Evolutionary conservation across 2,329 filamentous ascomycete species (phyloP), one percentile per base, ranked within the genome.

Genomic region (Fusarium duplospermum): DNA sequence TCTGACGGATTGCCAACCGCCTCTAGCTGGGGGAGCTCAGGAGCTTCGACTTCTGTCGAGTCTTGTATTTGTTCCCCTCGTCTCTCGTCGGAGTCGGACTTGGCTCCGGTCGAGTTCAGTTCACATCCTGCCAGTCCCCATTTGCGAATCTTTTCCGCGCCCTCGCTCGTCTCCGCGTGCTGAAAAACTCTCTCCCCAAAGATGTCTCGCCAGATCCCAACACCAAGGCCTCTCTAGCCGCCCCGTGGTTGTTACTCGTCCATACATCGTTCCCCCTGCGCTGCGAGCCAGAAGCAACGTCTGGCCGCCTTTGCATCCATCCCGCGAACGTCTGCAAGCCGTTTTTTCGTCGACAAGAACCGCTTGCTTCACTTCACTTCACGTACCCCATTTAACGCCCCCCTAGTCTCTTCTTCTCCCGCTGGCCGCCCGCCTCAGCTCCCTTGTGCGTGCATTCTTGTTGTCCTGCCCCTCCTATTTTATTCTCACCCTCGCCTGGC

Each of bases 101-200:
- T 78, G 73, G 74, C 77, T 79, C 77, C 77, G 76, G 77, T 71
- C 74, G 54, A 79, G 70, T 77, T 78, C 76, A 73, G 69, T 78
- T 79, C 71, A 77, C 68, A 74, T 76, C 64, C 74, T 78, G 68
- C 76, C 76, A 73, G 75, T 78, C 74, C 75, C 76, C 72, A 77
- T 78, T 77, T 70, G 68, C 73, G 74, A 76, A 76, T 79, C 76
- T 77, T 77, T 79, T 78, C 67, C 67, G 73, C 67, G 74, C 70
- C 77, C 76, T 78, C 69, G 66, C 72, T 73, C 65, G 67, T 72
- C 77, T 71, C 72, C 65, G 66, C 67, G 69, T 68, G 62, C 66
- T 72, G 31, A 73, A 77, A 77, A 78, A 73, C 67, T 70, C 77
- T 78, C 74, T 67, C 64, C 67, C 57, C 64, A 68, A 72, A 68